A percentile compares a stretch with the other conserved stretches of the same genome.
Evolutionary conservation across 75 land plant species (phyloP).

Genomic region (Pinus taeda): DNA sequence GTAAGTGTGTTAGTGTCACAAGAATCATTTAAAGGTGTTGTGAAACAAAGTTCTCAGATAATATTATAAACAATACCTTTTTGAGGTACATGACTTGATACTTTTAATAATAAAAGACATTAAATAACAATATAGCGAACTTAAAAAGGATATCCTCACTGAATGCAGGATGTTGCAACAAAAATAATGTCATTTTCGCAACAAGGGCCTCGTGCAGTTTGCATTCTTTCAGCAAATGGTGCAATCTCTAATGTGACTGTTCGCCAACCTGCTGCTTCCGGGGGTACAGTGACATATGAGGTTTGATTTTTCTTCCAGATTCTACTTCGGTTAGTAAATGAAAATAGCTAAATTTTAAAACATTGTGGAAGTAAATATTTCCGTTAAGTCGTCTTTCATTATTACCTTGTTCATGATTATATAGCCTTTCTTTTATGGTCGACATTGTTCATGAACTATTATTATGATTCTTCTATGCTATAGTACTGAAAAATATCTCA

Average conservation of each 20-base stretch:
- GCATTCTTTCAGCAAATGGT: constrained; percentile 65
- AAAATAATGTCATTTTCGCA: constrained; percentile 63
- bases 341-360: no score
- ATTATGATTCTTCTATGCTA: neutral
- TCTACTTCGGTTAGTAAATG: no score
- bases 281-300: constrained; percentile 72
- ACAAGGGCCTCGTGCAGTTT: constrained; percentile 60
- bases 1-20: neutral
- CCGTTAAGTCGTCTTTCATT: neutral
- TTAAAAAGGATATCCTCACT: neutral
- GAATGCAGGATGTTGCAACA: constrained; percentile 54
- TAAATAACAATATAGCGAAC: neutral
- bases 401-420: neutral
- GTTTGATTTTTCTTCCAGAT: constrained; percentile 17
- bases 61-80: neutral
- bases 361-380: neutral
- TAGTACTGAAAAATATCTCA: neutral
- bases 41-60: neutral
- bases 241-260: constrained; percentile 62
- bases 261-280: constrained; percentile 56
- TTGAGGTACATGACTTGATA: neutral
- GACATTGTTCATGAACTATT: neutral
- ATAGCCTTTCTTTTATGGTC: neutral
- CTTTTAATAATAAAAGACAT: neutral
- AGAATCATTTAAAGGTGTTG: neutral